Conservation (phyloP, 139 green algal genomes). For the Auxenochlorella pyrenoidosa region DNA sequence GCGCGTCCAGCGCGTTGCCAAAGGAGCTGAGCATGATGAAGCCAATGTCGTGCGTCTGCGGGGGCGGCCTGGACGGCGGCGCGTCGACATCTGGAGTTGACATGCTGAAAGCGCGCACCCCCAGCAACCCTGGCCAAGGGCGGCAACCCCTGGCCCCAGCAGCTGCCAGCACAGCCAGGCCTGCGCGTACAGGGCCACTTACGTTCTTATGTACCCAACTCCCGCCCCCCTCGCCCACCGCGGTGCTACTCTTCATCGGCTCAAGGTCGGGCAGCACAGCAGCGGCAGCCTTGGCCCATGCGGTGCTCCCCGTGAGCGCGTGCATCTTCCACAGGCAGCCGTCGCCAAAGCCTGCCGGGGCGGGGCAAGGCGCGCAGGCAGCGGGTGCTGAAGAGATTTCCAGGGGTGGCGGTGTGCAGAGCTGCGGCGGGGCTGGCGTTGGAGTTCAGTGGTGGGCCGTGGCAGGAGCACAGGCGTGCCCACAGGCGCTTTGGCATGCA, state of each 20-base stretch:
- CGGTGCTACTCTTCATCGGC: not conserved
- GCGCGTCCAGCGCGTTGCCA: not conserved
- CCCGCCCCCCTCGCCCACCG: not conserved
- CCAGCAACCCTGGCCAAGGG: not conserved
- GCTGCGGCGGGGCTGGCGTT: not conserved
- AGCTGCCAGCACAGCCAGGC: too few species aligned
- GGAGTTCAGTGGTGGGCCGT: not conserved
- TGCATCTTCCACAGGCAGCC: slow-evolving; percentile 2
- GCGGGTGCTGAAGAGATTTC: too few species aligned
- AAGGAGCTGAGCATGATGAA: not conserved
- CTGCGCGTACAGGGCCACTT: too few species aligned
- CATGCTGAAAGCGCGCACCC: not conserved
- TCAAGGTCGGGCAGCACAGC: not conserved
- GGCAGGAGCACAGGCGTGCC: too few species aligned
- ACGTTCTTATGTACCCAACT: too few species aligned
- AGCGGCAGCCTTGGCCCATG: not conserved
- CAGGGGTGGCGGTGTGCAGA: too few species aligned
- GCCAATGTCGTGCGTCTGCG: not conserved
- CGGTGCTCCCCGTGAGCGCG: not conserved
- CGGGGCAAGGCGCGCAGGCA: not conserved
- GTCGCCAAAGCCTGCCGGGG: not conserved
- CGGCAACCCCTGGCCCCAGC: too few species aligned
- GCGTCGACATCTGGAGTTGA: too few species aligned
- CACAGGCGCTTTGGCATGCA: not conserved
- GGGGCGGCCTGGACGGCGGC: not conserved